Evolutionary conservation across 495 filamentous ascomycete species (phyloP).

Genomic region (Copromyces sp.): DNA sequence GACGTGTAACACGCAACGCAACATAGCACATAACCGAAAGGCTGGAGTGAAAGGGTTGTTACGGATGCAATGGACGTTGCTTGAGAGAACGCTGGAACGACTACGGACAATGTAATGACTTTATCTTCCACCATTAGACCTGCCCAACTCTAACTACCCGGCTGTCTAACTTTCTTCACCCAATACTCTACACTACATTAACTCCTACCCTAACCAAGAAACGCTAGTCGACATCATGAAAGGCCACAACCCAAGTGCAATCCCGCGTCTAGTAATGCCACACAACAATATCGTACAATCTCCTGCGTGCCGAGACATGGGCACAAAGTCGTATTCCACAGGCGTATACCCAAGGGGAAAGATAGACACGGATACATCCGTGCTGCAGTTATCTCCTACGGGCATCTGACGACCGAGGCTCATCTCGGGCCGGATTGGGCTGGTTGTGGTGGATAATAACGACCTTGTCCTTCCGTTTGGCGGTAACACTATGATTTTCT

Average conservation of each 20-base stretch:
- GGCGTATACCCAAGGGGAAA: background rate
- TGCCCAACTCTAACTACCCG: background rate
- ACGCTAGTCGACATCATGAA: background rate
- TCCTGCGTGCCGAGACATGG: background rate
- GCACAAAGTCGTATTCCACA: background rate
- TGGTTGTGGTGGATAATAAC: constrained; percentile 12
- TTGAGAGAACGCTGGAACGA: background rate
- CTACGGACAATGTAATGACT: background rate
- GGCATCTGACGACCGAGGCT: constrained; percentile 10
- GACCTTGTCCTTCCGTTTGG: background rate
- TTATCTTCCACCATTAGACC: background rate
- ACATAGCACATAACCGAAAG: background rate
- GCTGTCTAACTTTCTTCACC: background rate
- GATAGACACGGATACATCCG: background rate
- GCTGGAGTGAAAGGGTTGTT: background rate
- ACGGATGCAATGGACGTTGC: background rate
- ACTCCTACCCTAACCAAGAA: background rate
- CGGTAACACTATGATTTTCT: background rate
- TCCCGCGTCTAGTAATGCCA: background rate
- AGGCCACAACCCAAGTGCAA: background rate
- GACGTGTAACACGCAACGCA: background rate
- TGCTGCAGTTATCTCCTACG: background rate
- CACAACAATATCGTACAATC: background rate
- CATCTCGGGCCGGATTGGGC: constrained; percentile 6
- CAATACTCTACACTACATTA: background rate